Evolutionary conservation across 495 filamentous ascomycete species (phyloP), one percentile per base, ranked within the genome.

Genomic region (Bryoglossum gracile): DNA sequence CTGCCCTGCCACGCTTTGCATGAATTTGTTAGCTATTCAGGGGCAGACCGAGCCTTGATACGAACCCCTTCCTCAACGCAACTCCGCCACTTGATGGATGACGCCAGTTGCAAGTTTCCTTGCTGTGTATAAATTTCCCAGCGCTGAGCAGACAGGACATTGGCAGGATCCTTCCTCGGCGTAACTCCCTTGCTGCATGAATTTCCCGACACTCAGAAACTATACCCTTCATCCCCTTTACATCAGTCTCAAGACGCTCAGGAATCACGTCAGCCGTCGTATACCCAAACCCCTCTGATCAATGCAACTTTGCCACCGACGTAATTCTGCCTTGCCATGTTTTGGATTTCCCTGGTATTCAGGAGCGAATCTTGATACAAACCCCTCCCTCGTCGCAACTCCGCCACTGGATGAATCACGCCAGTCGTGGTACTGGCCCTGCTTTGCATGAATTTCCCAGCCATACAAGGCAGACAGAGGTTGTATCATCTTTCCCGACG

Each of bases 401-500:
- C 36, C 24, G 38, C 37, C 46, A 50, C 46, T 50, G 37, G 10
- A 50, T 50, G 26, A 42, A 50, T 50, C 17, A 42, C 25, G 26
- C 25, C 36, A 50, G 46, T 50, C 38, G 46, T 50, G 17, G 46
- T 50, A 50, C 17, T 34, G 11, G 46, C 46, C 35, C 38, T 50
- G 25, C 36, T 50, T 25, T 50, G 46, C 37, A 50, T 50, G 37
- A 50, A 50, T 41, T 50, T 50, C 37, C 46, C 46, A 49, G 23
- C 46, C 39, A 48, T 21, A 10, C 26, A 48, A 4, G 26, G 18
- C 28, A 39, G 45, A 30, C 22, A 23, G 17, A 37, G 10, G 26
- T 21, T 48, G 18, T 48, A 48, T 48, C 22, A 48, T 48, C 25
- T 46, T 43, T 43, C 24, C 18, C 24, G 41, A n/a, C 41, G 41